A percentile compares a stretch with the other conserved stretches of the same genome.
These are phyloP conservation scores for Omphalea diandra DNA, from an alignment of 441 rosid species.

Conservation along the genomic window DNA sequence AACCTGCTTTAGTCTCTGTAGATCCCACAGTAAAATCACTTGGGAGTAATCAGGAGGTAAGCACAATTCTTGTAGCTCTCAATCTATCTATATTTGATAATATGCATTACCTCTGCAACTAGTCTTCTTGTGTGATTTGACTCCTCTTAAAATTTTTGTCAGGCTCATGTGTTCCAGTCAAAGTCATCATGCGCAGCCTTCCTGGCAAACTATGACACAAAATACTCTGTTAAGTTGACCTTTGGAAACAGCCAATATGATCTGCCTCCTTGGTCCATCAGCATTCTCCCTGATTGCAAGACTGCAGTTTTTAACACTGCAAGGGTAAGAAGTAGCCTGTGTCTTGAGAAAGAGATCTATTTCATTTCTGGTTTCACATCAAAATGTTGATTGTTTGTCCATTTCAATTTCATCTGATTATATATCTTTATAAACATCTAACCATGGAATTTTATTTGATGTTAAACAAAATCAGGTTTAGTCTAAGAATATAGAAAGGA, in stretches of 20 bases:
- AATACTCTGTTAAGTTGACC: slow-evolving; percentile 58
- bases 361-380: slow-evolving; percentile 16
- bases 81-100: neutral
- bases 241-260: slow-evolving; percentile 69
- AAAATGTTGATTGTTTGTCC: neutral
- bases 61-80: neutral
- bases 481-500: neutral
- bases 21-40: slow-evolving; percentile 63
- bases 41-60: slow-evolving; percentile 84
- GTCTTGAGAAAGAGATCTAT: neutral
- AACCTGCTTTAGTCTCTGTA: slow-evolving; percentile 79
- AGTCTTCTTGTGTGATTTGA: slow-evolving; percentile 1
- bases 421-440: neutral
- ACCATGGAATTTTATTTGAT: neutral
- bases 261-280: slow-evolving; percentile 98
- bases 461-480: too few relatives aligned
- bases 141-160: slow-evolving; percentile 8
- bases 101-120: neutral
- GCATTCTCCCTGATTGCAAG: slow-evolving; percentile 99
- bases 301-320: slow-evolving; percentile 92
- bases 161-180: slow-evolving; percentile 88
- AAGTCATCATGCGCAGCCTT: slow-evolving; percentile 85
- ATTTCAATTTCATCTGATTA: slow-evolving; percentile 2
- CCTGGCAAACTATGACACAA: slow-evolving; percentile 72
- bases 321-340: slow-evolving; percentile 50